Evolutionary conservation across 2,329 filamentous ascomycete species (phyloP).

Genomic region (Diplodia sapinea): DNA sequence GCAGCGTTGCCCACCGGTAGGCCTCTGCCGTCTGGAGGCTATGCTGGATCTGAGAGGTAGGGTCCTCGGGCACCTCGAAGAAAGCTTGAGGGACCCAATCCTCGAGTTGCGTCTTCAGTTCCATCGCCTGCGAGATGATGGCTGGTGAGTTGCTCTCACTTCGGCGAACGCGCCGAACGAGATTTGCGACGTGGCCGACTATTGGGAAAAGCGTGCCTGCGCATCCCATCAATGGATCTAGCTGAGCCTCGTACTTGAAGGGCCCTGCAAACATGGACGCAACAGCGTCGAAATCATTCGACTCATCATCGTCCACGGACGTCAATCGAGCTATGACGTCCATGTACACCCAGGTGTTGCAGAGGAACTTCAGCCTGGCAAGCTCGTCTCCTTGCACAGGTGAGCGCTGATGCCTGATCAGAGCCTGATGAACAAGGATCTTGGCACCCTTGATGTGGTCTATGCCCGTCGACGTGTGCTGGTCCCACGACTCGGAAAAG

Average conservation of each 20-base stretch:
- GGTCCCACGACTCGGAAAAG: slow-evolving; percentile 74
- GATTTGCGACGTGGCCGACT: slow-evolving; percentile 68
- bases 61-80: slow-evolving; percentile 68
- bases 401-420: slow-evolving; percentile 54
- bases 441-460: slow-evolving; percentile 72
- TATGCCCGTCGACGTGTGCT: slow-evolving; percentile 71
- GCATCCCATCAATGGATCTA: slow-evolving; percentile 76
- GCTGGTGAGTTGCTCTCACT: slow-evolving; percentile 63
- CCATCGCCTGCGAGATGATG: slow-evolving; percentile 67
- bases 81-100: slow-evolving; percentile 64
- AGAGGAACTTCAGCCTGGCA: slow-evolving; percentile 67
- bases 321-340: slow-evolving; percentile 73
- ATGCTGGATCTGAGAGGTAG: slow-evolving; percentile 66
- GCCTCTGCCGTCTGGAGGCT: slow-evolving; percentile 70
- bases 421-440: slow-evolving; percentile 65
- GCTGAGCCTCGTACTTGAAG: slow-evolving; percentile 55
- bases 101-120: slow-evolving; percentile 65
- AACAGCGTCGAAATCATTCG: slow-evolving; percentile 56
- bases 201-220: slow-evolving; percentile 71
- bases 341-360: slow-evolving; percentile 76
- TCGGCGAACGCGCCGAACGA: slow-evolving; percentile 67
- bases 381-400: slow-evolving; percentile 53
- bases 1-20: slow-evolving; percentile 69
- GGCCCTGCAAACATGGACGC: slow-evolving; percentile 45
- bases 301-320: slow-evolving; percentile 64